Evolutionary conservation across 1,139 yeast genomes (phyloP).

Genomic region (Nakaseomyces bracarensis): DNA sequence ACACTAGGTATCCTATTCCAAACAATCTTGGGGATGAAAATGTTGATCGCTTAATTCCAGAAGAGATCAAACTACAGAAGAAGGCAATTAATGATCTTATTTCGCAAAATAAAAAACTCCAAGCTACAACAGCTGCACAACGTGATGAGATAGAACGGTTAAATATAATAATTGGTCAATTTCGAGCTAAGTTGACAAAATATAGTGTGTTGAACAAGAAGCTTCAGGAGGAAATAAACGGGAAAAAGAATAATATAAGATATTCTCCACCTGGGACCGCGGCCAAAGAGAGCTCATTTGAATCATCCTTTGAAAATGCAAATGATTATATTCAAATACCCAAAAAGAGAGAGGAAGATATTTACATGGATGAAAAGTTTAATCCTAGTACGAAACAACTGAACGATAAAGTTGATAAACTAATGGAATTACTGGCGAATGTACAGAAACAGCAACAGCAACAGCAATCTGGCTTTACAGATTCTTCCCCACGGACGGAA

Average conservation of each 20-base stretch:
- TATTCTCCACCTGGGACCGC: background rate
- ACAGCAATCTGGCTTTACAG: background rate
- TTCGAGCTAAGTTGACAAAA: conserved; percentile 11
- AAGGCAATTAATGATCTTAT: conserved; percentile 8
- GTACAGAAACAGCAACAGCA: background rate
- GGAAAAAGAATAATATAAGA: background rate
- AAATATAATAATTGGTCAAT: conserved; percentile 9
- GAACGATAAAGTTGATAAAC: conserved; percentile 8
- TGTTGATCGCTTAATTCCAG: conserved; percentile 10
- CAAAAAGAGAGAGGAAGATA: conserved; percentile 9
- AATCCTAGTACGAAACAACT: conserved; percentile 1
- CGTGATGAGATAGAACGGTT: conserved; percentile 9
- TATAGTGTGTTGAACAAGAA: conserved; percentile 10
- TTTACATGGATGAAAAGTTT: background rate
- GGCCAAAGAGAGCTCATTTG: background rate
- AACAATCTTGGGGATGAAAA: background rate
- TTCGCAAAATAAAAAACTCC: conserved; percentile 8
- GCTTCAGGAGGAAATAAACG: conserved; percentile 6
- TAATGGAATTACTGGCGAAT: conserved; percentile 8
- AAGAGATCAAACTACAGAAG: conserved; percentile 9
- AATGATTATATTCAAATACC: conserved; percentile 14
- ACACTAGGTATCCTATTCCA: background rate
- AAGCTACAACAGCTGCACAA: conserved; percentile 2
- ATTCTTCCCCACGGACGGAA: background rate
- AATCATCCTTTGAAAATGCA: conserved; percentile 9